Percentiles rank a stretch among this genome's conserved stretches.
phyloP scores from a whole-genome alignment of 2,329 filamentous ascomycete species.

The Monosporascus sp. region DNA sequence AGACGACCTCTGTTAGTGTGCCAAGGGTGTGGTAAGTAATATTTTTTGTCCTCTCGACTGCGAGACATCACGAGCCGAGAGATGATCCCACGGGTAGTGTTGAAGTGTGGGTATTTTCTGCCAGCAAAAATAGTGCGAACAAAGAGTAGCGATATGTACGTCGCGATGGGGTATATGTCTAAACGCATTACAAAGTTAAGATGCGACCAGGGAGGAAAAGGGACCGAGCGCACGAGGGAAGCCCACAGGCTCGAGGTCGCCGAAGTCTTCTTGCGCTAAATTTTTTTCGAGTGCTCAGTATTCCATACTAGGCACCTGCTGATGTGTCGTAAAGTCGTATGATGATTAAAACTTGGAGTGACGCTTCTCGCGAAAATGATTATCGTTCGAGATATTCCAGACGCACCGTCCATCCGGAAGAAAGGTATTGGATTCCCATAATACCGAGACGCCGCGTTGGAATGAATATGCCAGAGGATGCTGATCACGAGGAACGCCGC shows the following conservation, averaged over 20 bases:
- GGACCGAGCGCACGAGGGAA: slow-evolving; percentile 21
- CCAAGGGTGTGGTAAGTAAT: not conserved
- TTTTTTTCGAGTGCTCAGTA: slow-evolving; percentile 8
- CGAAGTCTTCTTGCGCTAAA: slow-evolving; percentile 8
- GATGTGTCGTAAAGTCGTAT: slow-evolving; percentile 22
- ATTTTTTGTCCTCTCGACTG: not conserved
- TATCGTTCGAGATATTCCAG: slow-evolving; percentile 15
- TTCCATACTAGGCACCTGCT: slow-evolving; percentile 7
- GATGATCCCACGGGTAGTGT: not conserved
- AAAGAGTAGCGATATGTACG: not conserved
- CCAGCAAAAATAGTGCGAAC: slow-evolving; percentile 3
- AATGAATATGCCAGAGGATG: slow-evolving; percentile 17
- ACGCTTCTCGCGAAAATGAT: slow-evolving; percentile 17
- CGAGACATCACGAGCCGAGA: not conserved
- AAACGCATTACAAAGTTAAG: slow-evolving; percentile 2
- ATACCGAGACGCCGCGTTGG: slow-evolving; percentile 21
- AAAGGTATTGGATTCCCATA: slow-evolving; percentile 12
- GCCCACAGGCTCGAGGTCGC: slow-evolving; percentile 20
- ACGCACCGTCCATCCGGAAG: slow-evolving; percentile 10
- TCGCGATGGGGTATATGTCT: slow-evolving; percentile 9
- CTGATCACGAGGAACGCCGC: slow-evolving; percentile 23
- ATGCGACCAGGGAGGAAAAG: not conserved
- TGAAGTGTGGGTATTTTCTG: slow-evolving; percentile 10
- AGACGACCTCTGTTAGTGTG: not conserved
- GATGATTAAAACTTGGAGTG: slow-evolving; percentile 19